Evolutionary conservation across 306 rosid species (phyloP).

Genomic region (Vigna mungo): DNA sequence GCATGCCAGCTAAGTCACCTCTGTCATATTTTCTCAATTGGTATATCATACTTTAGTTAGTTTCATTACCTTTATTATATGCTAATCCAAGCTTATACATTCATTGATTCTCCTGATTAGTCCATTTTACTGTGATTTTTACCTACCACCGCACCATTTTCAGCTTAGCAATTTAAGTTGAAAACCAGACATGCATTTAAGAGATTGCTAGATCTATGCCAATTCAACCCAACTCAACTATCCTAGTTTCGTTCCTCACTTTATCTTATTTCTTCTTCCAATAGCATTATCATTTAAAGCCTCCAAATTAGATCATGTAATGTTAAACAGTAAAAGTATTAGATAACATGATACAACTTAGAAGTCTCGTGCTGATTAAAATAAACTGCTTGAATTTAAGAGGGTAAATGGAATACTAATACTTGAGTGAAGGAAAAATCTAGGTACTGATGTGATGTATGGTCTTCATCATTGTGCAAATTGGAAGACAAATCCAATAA

Average conservation of each 20-base stretch:
- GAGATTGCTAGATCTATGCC: slow-evolving; percentile 20
- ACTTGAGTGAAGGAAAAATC: too few relatives aligned
- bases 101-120: slow-evolving; percentile 43
- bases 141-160: slow-evolving; percentile 34
- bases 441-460: slow-evolving; percentile 1
- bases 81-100: background rate
- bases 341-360: too few relatives aligned
- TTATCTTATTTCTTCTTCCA: background rate
- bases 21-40: slow-evolving; percentile 54
- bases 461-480: slow-evolving; percentile 29
- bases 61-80: slow-evolving; percentile 13
- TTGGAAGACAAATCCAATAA: slow-evolving; percentile 28
- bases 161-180: slow-evolving; percentile 32
- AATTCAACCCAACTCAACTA: slow-evolving; percentile 27
- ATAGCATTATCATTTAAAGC: slow-evolving; percentile 9
- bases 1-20: slow-evolving; percentile 61
- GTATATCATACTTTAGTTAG: slow-evolving; percentile 35
- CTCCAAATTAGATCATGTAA: slow-evolving; percentile 11
- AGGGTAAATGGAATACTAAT: too few relatives aligned
- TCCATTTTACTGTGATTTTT: slow-evolving; percentile 32
- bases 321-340: background rate
- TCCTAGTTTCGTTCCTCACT: background rate
- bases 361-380: too few relatives aligned
- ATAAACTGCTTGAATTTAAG: too few relatives aligned
- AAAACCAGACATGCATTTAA: slow-evolving; percentile 34